Percentiles rank a stretch among this genome's conserved stretches.
Evolutionary conservation across 176 grass and related monocot species (phyloP).

Genomic region (Eragrostis nindensis): DNA sequence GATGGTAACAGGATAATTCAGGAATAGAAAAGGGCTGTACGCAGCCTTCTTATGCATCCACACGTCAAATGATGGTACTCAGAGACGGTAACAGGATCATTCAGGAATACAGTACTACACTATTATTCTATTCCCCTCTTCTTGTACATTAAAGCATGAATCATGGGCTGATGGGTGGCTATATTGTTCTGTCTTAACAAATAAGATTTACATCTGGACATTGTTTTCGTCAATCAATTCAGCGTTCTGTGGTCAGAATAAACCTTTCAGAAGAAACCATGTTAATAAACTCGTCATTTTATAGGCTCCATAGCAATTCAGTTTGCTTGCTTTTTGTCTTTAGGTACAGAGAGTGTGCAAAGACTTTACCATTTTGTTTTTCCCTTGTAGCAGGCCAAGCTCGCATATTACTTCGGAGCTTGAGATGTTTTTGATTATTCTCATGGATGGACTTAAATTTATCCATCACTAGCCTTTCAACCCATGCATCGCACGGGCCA

Average conservation of each 20-base stretch:
- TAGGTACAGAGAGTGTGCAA: neutral
- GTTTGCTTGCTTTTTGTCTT: neutral
- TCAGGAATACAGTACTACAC: too few species aligned
- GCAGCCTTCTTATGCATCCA: neutral
- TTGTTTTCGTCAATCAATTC: neutral
- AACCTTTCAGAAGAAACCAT: neutral
- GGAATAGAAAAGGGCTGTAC: neutral
- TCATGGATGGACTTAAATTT: too few species aligned
- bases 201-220: neutral
- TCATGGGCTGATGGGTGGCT: neutral
- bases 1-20: constrained; percentile 16
- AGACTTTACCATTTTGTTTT: neutral
- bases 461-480: too few species aligned
- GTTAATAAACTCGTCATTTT: neutral
- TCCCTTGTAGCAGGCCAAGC: too few species aligned
- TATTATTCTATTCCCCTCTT: too few species aligned
- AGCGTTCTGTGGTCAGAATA: neutral
- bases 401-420: too few species aligned
- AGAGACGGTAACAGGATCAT: too few species aligned
- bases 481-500: too few species aligned
- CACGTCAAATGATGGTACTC: neutral
- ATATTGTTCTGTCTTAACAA: neutral
- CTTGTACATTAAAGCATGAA: neutral
- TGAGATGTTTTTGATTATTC: too few species aligned
- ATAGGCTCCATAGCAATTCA: neutral